Evolutionary conservation across 2,329 filamentous ascomycete genomes (phyloP).

Genomic region (Aspergillus amoenus): DNA sequence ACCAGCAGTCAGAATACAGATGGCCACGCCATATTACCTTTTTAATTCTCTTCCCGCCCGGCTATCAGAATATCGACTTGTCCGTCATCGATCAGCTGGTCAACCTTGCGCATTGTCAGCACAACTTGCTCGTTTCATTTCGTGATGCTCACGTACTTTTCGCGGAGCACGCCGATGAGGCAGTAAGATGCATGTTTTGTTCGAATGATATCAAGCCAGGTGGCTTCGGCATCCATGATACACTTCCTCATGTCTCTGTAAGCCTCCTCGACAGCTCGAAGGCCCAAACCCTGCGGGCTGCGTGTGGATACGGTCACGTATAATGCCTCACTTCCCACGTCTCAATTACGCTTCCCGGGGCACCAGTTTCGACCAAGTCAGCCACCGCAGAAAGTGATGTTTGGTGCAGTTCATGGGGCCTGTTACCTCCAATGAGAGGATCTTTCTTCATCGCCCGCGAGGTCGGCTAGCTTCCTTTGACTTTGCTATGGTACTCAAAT

Average conservation of each 20-base stretch:
- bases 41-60: background rate
- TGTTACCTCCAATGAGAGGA: background rate
- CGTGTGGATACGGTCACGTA: background rate
- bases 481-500: background rate
- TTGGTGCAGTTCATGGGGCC: background rate
- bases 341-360: background rate
- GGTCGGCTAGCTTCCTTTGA: background rate
- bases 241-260: constrained; percentile 10
- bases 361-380: background rate
- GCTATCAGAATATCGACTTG: background rate
- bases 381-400: background rate
- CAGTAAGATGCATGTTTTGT: constrained; percentile 2
- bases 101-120: background rate
- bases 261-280: background rate
- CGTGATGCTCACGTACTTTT: background rate
- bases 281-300: background rate
- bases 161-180: background rate
- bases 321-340: background rate
- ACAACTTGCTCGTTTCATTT: background rate
- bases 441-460: background rate
- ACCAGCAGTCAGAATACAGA: background rate
- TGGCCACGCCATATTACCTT: background rate
- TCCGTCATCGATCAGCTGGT: background rate
- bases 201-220: constrained; percentile 16
- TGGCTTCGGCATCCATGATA: constrained; percentile 13